phyloP scores from a whole-genome alignment of 148 eudicot species.

The Rhododendron vialii region DNA sequence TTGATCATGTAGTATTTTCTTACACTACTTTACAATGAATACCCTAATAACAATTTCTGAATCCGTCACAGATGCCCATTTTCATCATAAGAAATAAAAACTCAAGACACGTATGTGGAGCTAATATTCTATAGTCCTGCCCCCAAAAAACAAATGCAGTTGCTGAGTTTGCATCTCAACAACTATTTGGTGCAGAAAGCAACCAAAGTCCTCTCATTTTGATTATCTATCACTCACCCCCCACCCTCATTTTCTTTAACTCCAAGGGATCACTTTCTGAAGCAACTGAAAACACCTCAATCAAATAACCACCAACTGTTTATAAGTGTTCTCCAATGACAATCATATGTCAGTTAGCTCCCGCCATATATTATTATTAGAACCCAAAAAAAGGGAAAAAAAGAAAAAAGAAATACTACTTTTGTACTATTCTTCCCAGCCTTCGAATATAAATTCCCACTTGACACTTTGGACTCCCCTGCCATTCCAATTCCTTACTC shows the following conservation, averaged over 20 bases:
- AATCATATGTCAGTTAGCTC: constrained; percentile 26
- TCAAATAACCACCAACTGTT: background rate
- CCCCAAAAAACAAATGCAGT: constrained; percentile 19
- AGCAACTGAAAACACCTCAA: constrained; percentile 32
- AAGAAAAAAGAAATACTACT: background rate
- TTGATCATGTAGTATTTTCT: background rate
- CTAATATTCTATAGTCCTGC: background rate
- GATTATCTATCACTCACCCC: background rate
- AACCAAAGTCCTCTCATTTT: constrained; percentile 17
- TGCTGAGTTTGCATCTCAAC: constrained; percentile 64
- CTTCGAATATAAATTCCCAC: constrained; percentile 15
- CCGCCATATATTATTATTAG: constrained; percentile 8
- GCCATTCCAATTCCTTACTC: background rate
- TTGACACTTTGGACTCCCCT: background rate
- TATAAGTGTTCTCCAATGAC: constrained; percentile 34
- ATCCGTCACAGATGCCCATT: background rate
- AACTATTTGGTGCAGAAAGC: constrained; percentile 67
- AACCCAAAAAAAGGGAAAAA: background rate
- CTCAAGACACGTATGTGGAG: background rate
- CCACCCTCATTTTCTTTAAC: constrained; percentile 38
- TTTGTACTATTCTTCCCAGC: background rate
- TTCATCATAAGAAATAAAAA: background rate
- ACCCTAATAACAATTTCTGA: no score
- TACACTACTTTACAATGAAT: background rate
- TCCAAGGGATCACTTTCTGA: constrained; percentile 48